phyloP scores from a whole-genome alignment of 148 eudicot genomes.

The Heliosperma pusillum region DNA sequence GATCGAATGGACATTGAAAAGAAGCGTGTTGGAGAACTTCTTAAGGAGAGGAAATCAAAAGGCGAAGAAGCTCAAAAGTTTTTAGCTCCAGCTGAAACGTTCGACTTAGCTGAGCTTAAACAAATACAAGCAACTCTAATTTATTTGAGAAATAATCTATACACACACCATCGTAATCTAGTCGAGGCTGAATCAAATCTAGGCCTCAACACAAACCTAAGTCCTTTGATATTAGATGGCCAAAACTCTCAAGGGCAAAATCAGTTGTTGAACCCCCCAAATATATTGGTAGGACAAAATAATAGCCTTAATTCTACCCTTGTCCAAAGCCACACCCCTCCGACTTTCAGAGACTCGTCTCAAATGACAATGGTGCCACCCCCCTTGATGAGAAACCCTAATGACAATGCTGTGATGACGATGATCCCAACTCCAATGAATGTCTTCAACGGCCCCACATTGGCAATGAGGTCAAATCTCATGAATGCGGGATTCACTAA shows the following conservation, averaged over 20 bases:
- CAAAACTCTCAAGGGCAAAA: not conserved
- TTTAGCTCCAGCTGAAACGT: slow-evolving; percentile 22
- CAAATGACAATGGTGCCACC: not conserved
- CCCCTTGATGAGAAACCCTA: not conserved
- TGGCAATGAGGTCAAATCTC: too few relatives aligned
- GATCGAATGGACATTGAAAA: slow-evolving; percentile 27
- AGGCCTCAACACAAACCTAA: not conserved
- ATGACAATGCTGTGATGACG: slow-evolving; percentile 8
- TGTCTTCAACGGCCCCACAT: not conserved
- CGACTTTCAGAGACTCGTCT: not conserved
- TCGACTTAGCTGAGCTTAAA: not conserved
- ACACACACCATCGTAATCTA: not conserved
- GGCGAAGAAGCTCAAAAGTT: slow-evolving; percentile 20
- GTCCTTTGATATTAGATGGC: not conserved
- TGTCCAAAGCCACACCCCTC: not conserved
- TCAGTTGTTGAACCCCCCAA: not conserved
- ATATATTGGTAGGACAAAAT: not conserved
- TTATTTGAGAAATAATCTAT: not conserved
- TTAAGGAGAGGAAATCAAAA: slow-evolving; percentile 15
- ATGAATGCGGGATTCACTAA: too few relatives aligned
- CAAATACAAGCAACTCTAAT: not conserved
- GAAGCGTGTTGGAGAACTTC: slow-evolving; percentile 21
- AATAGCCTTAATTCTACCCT: not conserved
- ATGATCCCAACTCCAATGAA: slow-evolving; percentile 12
- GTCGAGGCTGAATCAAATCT: not conserved